These are phyloP conservation scores for Microbotryum silenes-acaulis DNA, from an alignment of 1,284 basidiomycete species.

Conservation along the genomic window DNA sequence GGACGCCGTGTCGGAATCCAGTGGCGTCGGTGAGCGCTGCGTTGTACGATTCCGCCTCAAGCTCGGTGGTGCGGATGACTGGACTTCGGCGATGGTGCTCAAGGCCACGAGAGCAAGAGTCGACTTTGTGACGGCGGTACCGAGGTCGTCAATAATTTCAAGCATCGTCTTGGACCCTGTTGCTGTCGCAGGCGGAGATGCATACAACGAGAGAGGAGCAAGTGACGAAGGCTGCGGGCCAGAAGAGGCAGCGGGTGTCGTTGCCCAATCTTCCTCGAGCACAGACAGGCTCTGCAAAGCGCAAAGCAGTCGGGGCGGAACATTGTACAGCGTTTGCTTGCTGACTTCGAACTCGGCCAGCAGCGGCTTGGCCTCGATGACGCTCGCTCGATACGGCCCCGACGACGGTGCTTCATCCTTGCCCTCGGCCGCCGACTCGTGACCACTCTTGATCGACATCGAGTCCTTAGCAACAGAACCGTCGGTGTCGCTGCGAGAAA, in stretches of 20 bases:
- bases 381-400: conserved; percentile 33
- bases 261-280: not conserved
- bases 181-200: not conserved
- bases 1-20: too few species aligned
- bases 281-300: conserved; percentile 35
- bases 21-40: too few species aligned
- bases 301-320: conserved; percentile 52
- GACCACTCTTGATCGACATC: conserved; percentile 1
- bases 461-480: not conserved
- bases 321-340: conserved; percentile 63
- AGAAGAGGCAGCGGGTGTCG: not conserved
- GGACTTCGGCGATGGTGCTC: conserved; percentile 15
- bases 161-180: not conserved
- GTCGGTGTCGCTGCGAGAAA: not conserved
- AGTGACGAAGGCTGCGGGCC: not conserved
- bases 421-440: not conserved
- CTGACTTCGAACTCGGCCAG: conserved; percentile 59
- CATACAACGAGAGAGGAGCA: conserved; percentile 16
- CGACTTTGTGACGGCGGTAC: conserved; percentile 5
- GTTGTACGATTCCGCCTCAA: not conserved
- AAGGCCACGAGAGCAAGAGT: conserved; percentile 11
- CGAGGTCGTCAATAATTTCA: conserved; percentile 9
- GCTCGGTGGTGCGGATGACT: conserved; percentile 12
- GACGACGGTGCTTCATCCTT: conserved; percentile 3
- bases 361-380: conserved; percentile 57